A percentile compares a stretch with the other conserved stretches of the same genome.
phyloP scores from a whole-genome alignment of 768 basidiomycete species.

The Tricholoma sp. region DNA sequence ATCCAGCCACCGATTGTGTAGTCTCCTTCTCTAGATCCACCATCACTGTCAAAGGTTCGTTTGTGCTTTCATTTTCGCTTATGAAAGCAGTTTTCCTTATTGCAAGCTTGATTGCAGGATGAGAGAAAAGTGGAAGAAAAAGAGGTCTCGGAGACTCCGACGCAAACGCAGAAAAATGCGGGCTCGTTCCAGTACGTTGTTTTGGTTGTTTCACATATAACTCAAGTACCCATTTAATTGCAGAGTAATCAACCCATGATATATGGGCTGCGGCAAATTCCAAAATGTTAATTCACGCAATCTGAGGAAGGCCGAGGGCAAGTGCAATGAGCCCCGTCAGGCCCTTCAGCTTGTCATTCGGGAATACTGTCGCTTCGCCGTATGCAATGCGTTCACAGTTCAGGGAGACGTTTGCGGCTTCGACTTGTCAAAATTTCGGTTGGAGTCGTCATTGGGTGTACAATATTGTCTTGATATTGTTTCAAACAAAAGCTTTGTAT shows the following conservation, averaged over 20 bases:
- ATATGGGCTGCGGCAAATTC: constrained; percentile 18
- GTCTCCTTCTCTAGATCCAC: constrained; percentile 21
- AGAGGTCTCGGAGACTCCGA: constrained; percentile 87
- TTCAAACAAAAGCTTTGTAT: not conserved
- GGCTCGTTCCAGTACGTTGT: constrained; percentile 82
- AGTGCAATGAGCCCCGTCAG: not conserved
- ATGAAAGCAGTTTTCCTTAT: not conserved
- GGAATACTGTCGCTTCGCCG: constrained; percentile 17
- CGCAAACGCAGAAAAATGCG: constrained; percentile 96
- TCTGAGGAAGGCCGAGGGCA: constrained; percentile 4
- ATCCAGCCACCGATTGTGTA: not conserved
- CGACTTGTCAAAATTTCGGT: not conserved
- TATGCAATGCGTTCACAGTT: constrained; percentile 7
- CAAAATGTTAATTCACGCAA: constrained; percentile 13
- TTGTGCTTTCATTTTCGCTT: not conserved
- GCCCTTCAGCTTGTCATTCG: constrained; percentile 10
- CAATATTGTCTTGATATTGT: constrained; percentile 1
- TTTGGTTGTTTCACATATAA: not conserved
- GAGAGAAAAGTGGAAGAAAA: constrained; percentile 99
- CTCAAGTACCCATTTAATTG: not conserved
- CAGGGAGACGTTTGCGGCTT: not conserved
- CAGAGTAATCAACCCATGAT: constrained; percentile 33
- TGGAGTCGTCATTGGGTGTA: constrained; percentile 2
- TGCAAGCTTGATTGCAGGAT: constrained; percentile 40
- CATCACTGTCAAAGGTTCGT: constrained; percentile 29